phyloP scores from a whole-genome alignment of 306 rosid genomes.

The Medicago truncatula region DNA sequence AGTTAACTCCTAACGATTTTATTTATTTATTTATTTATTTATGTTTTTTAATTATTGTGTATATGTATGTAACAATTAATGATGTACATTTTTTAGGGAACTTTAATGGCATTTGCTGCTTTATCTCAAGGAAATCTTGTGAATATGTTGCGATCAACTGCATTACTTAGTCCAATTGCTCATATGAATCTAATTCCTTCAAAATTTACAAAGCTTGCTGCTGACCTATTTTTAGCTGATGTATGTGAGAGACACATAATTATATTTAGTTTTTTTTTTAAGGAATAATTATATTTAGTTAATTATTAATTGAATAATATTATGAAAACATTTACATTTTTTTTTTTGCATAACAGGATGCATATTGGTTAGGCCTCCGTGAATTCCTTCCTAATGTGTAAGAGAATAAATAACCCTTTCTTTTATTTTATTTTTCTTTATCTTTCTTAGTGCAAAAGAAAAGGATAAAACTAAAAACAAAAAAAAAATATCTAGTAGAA shows the following conservation, averaged over 20 bases:
- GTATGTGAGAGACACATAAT: neutral
- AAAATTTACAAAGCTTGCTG: conserved; percentile 49
- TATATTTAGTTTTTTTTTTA: neutral
- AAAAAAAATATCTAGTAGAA: neutral
- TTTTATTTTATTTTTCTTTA: neutral
- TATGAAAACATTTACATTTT: neutral
- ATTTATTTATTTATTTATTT: neutral
- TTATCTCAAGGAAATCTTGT: conserved; percentile 57
- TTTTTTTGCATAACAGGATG: conserved; percentile 42
- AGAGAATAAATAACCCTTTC: neutral
- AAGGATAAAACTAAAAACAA: neutral
- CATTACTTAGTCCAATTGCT: conserved; percentile 86
- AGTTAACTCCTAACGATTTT: conserved; percentile 5
- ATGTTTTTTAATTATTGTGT: neutral
- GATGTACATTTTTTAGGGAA: conserved; percentile 58
- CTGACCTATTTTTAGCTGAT: conserved; percentile 58
- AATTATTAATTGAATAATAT: neutral
- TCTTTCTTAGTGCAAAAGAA: neutral
- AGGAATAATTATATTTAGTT: neutral
- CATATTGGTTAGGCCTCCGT: conserved; percentile 55
- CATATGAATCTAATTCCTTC: conserved; percentile 69
- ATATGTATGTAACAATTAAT: neutral
- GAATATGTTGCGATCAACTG: conserved; percentile 68
- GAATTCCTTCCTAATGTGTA: conserved; percentile 66
- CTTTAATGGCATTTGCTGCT: conserved; percentile 68